Percentiles rank a stretch among this genome's conserved stretches.
Evolutionary conservation across 192 early-diverging fungal species (phyloP).

Genomic region (Umbelopsis sp.): DNA sequence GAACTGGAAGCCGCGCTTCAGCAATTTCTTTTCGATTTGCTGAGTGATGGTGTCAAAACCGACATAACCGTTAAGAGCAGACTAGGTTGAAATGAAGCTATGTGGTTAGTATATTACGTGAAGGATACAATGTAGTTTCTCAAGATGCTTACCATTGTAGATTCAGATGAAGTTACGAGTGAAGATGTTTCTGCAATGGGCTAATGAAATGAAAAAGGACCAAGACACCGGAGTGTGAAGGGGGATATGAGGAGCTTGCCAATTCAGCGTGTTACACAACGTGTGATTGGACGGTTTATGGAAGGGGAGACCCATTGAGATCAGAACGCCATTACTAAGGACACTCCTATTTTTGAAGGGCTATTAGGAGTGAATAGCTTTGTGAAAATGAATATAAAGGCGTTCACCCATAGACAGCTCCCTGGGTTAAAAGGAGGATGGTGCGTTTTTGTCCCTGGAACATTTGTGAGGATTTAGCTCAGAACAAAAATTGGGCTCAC

Average conservation of each 20-base stretch:
- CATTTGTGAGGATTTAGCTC: too few species aligned
- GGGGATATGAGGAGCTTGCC: conserved; percentile 17
- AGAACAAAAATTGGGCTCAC: too few species aligned
- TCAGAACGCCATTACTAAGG: not conserved
- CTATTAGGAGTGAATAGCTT: not conserved
- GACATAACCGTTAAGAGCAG: conserved; percentile 86
- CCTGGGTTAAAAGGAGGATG: not conserved
- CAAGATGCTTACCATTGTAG: conserved; percentile 8
- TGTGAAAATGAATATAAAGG: not conserved
- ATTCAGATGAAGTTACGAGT: conserved; percentile 14
- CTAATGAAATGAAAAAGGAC: conserved; percentile 7
- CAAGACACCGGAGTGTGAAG: conserved; percentile 11
- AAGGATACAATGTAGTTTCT: not conserved
- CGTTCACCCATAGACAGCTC: not conserved
- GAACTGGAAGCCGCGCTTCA: conserved; percentile 97
- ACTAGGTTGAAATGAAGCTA: conserved; percentile 36
- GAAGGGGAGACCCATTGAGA: not conserved
- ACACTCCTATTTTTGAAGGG: conserved; percentile 1
- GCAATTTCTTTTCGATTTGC: conserved; percentile 97
- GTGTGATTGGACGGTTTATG: too few species aligned
- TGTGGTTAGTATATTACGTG: not conserved
- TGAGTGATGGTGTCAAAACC: conserved; percentile 96
- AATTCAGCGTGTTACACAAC: not conserved
- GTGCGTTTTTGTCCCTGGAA: not conserved
- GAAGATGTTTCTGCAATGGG: conserved; percentile 16